Evolutionary conservation across 2,329 filamentous ascomycete genomes (phyloP).

Genomic region (Penicillium rolfsii): DNA sequence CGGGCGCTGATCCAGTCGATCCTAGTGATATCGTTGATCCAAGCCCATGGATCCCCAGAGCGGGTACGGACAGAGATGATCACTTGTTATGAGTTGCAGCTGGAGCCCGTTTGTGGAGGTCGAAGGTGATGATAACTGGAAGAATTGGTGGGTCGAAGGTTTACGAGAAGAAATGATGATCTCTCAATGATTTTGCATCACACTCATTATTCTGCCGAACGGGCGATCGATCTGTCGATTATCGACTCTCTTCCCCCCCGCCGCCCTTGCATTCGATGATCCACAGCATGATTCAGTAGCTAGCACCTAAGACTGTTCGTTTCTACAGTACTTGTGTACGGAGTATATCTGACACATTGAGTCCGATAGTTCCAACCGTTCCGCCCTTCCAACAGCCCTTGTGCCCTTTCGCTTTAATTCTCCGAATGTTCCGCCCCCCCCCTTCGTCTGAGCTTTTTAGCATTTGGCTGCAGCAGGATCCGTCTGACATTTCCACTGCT

Average conservation of each 20-base stretch:
- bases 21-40: slow-evolving; percentile 16
- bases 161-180: not conserved
- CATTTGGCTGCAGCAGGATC: not conserved
- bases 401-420: not conserved
- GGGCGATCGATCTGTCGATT: not conserved
- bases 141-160: not conserved
- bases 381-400: not conserved
- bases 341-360: too few species aligned
- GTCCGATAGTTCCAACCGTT: not conserved
- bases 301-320: too few species aligned
- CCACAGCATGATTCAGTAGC: not conserved
- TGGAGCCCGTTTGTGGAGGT: not conserved
- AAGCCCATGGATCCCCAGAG: slow-evolving; percentile 18
- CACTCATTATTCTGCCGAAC: not conserved
- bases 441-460: not conserved
- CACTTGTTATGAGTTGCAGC: slow-evolving; percentile 14
- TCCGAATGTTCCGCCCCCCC: not conserved
- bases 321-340: too few species aligned
- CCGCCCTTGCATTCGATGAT: slow-evolving; percentile 16
- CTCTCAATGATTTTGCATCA: not conserved
- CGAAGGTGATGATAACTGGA: not conserved
- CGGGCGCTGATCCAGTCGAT: slow-evolving; percentile 4
- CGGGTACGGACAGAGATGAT: slow-evolving; percentile 23
- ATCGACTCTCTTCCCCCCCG: not conserved
- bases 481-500: not conserved